Evolutionary conservation across 352 stramenopile species (phyloP).

Genomic region (Globisporangium iwayamae): DNA sequence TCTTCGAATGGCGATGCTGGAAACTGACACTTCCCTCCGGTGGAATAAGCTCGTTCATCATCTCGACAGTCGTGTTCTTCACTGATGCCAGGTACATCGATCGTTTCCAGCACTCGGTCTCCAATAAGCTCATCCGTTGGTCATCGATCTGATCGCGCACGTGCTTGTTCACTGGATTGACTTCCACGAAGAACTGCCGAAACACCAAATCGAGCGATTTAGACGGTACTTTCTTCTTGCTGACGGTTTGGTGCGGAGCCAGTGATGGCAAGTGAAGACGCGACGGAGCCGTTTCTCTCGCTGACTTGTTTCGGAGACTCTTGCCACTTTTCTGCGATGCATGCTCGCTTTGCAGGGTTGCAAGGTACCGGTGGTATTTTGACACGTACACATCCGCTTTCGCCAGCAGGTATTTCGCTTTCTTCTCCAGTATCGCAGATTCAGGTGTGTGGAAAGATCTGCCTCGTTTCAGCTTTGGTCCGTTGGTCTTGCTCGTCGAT

Average conservation of each 20-base stretch:
- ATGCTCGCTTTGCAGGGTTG: background rate
- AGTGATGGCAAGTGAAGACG: slow-evolving; percentile 5
- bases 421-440: slow-evolving; percentile 51
- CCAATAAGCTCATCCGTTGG: slow-evolving; percentile 30
- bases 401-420: slow-evolving; percentile 51
- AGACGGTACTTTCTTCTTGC: slow-evolving; percentile 17
- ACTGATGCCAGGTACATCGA: slow-evolving; percentile 37
- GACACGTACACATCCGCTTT: slow-evolving; percentile 41
- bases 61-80: slow-evolving; percentile 22
- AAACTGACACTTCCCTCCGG: background rate
- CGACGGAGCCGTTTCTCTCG: background rate
- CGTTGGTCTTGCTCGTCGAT: background rate
- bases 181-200: slow-evolving; percentile 42
- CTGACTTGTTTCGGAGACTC: slow-evolving; percentile 1
- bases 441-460: slow-evolving; percentile 33
- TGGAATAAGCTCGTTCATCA: slow-evolving; percentile 35
- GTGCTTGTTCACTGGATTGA: slow-evolving; percentile 62
- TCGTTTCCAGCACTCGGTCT: slow-evolving; percentile 53
- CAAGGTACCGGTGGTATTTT: slow-evolving; percentile 22
- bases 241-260: background rate
- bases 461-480: background rate
- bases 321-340: background rate
- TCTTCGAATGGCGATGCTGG: background rate
- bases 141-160: slow-evolving; percentile 38
- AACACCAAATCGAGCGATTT: slow-evolving; percentile 29